A percentile compares a stretch with the other conserved stretches of the same genome.
Conservation (phyloP, 768 basidiomycete species). For the Podaxis pistillaris region DNA sequence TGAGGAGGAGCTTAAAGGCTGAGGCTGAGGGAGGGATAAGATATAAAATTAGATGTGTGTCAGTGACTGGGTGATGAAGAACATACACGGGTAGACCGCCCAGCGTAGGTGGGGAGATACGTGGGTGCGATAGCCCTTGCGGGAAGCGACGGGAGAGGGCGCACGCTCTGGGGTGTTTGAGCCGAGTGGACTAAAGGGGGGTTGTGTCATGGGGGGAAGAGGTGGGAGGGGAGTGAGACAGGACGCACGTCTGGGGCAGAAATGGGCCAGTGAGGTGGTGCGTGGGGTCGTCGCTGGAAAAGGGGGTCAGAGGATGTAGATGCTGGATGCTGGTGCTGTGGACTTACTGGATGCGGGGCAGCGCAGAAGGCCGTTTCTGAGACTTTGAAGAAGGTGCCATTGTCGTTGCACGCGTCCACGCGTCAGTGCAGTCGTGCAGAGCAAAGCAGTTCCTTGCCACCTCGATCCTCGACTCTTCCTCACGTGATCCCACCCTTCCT, state of each 20-base stretch:
- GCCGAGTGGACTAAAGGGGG: slow-evolving; percentile 36
- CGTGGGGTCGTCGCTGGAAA: slow-evolving; percentile 46
- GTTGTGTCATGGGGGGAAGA: slow-evolving; percentile 12
- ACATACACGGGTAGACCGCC: slow-evolving; percentile 72
- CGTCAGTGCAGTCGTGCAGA: neutral
- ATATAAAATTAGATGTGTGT: no score
- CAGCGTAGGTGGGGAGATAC: slow-evolving; percentile 56
- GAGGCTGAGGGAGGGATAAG: slow-evolving; percentile 37
- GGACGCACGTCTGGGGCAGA: slow-evolving; percentile 58
- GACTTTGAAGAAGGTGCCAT: neutral
- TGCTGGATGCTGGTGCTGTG: neutral
- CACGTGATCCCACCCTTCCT: neutral
- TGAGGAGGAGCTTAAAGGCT: slow-evolving; percentile 63
- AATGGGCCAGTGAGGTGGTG: slow-evolving; percentile 67
- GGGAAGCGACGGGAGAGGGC: slow-evolving; percentile 27
- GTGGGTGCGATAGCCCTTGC: slow-evolving; percentile 12
- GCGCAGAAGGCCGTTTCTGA: neutral
- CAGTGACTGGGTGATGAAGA: neutral
- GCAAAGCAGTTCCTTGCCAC: neutral
- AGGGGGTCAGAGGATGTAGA: neutral
- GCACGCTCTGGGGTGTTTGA: slow-evolving; percentile 34
- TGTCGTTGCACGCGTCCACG: neutral
- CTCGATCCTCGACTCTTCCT: neutral
- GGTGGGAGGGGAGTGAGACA: neutral
- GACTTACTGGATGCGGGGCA: neutral